A percentile compares a stretch with the other conserved stretches of the same genome.
These are phyloP conservation scores for Nicotiana tomentosiformis DNA, from an alignment of 257 asterid species.

Conservation along the genomic window DNA sequence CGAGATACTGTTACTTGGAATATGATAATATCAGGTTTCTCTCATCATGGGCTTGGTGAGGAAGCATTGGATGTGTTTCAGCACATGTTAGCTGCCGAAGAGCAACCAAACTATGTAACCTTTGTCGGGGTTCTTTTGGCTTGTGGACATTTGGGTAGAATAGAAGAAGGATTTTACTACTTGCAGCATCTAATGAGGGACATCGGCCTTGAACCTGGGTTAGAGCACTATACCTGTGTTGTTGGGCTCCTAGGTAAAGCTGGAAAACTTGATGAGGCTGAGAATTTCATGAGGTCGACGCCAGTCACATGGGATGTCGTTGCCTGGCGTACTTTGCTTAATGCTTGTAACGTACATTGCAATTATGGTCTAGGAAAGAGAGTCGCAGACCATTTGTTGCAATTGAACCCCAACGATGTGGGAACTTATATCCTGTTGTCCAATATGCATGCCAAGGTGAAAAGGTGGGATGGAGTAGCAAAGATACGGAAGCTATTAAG, in stretches of 20 bases:
- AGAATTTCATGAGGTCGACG: slow-evolving; percentile 44
- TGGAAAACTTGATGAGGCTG: slow-evolving; percentile 68
- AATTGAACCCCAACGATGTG: slow-evolving; percentile 57
- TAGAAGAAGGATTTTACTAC: slow-evolving; percentile 65
- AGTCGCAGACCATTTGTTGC: slow-evolving; percentile 46
- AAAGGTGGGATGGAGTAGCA: slow-evolving; percentile 74
- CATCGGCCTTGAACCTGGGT: slow-evolving; percentile 56
- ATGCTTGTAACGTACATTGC: slow-evolving; percentile 68
- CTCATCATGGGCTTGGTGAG: slow-evolving; percentile 71
- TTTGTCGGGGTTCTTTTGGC: slow-evolving; percentile 80
- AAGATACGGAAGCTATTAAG: slow-evolving; percentile 45
- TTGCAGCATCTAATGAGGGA: slow-evolving; percentile 47
- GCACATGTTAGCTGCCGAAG: slow-evolving; percentile 44
- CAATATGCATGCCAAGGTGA: slow-evolving; percentile 70
- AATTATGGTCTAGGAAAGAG: slow-evolving; percentile 54
- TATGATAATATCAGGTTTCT: slow-evolving; percentile 59
- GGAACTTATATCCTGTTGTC: slow-evolving; percentile 67
- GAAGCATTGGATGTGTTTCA: slow-evolving; percentile 55
- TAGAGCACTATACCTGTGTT: slow-evolving; percentile 81
- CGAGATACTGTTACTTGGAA: slow-evolving; percentile 72
- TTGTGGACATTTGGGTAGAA: slow-evolving; percentile 59
- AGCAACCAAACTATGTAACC: slow-evolving; percentile 61
- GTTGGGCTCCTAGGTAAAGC: slow-evolving; percentile 70
- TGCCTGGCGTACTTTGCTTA: slow-evolving; percentile 83
- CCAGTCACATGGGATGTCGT: slow-evolving; percentile 64